phyloP scores from a whole-genome alignment of 2,329 filamentous ascomycete genomes.

The Pyrenochaeta sp. region DNA sequence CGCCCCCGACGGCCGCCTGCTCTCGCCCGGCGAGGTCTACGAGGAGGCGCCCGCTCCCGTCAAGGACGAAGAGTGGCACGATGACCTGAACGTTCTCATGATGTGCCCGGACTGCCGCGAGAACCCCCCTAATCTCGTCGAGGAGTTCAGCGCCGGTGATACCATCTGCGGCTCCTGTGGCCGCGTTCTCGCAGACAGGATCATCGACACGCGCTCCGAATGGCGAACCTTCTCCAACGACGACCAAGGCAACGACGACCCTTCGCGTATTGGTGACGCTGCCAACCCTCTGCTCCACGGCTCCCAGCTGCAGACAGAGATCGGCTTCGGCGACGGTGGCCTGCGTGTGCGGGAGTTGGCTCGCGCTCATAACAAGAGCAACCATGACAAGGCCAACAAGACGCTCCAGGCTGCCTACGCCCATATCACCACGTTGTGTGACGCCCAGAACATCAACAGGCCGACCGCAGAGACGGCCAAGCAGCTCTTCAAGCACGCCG shows the following conservation, averaged over 20 bases:
- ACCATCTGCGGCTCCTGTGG: conserved; percentile 93
- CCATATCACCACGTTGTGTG: conserved; percentile 86
- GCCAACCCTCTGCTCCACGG: conserved; percentile 90
- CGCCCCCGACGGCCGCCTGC: conserved; percentile 45
- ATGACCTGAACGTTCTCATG: conserved; percentile 86
- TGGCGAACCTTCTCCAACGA: conserved; percentile 99
- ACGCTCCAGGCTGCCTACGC: conserved; percentile 81
- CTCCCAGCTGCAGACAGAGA: conserved; percentile 85
- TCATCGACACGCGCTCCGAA: conserved; percentile 95
- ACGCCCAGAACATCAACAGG: conserved; percentile 70
- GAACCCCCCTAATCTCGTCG: conserved; percentile 87
- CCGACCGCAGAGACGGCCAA: conserved; percentile 89
- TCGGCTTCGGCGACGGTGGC: conserved; percentile 80
- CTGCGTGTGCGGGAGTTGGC: conserved; percentile 77
- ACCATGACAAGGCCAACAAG: conserved; percentile 84
- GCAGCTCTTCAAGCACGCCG: conserved; percentile 92
- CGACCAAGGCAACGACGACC: conserved; percentile 94
- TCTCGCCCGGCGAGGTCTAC: conserved; percentile 55
- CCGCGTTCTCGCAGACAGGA: conserved; percentile 85
- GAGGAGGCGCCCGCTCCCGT: conserved; percentile 45
- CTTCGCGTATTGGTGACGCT: conserved; percentile 95
- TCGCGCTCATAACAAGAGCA: conserved; percentile 82
- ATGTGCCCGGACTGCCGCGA: conserved; percentile 91
- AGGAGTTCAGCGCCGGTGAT: conserved; percentile 91
- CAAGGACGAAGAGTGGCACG: conserved; percentile 65